Base-by-base conservation (phyloP, 2,329 filamentous ascomycete genomes). In the Pseudogymnoascus sp. region DNA sequence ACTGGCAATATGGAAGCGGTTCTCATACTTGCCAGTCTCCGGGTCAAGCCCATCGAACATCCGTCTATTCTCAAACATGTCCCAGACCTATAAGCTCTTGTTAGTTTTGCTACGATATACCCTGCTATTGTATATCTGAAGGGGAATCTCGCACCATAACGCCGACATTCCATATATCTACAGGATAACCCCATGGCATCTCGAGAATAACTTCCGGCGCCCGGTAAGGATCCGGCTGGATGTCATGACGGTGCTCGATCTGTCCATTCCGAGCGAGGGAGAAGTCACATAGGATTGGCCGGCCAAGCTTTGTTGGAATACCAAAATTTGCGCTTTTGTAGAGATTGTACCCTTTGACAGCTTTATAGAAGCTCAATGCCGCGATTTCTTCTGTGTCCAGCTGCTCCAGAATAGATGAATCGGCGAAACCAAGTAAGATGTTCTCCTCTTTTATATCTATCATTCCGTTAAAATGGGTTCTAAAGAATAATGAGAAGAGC, bases 151-250 rank as follows among this genome's bases (percentile, higher is more conserved):
- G 65, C 66, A 76, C 74, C 67, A 76, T 56, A 11, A 76, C 66
- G 37, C 72, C 74, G 1, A 72, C 63, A 31, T 72, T 74, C 76
- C 75, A 78, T 24, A 72, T 67, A 67, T 78, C 75, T 16, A 75
- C 71, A 19, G 67, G 35, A 44, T 68, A 66, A 6, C 71, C 70
- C 74, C 75, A 77, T 0, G 66, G 62, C 70, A 76, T 75, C 24
- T 70, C 68, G 14, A 76, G 69, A 65, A 76, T 72, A 6, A 77
- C 71, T 63, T 77, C 76, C 0, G 75, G 75, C 21, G 74, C 44
- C 33, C 59, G 64, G 62, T 64, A 63, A 59, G 60, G 53, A 59
- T 65, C 50, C 64, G 50, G 62, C 62, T 67, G 61, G 38, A 67
- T 64, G 53, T 65, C 61, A 65, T 70, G 65, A 33, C 61, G 66